Conservation (phyloP, 768 basidiomycete species). For the Tricholoma furcatifolium region DNA sequence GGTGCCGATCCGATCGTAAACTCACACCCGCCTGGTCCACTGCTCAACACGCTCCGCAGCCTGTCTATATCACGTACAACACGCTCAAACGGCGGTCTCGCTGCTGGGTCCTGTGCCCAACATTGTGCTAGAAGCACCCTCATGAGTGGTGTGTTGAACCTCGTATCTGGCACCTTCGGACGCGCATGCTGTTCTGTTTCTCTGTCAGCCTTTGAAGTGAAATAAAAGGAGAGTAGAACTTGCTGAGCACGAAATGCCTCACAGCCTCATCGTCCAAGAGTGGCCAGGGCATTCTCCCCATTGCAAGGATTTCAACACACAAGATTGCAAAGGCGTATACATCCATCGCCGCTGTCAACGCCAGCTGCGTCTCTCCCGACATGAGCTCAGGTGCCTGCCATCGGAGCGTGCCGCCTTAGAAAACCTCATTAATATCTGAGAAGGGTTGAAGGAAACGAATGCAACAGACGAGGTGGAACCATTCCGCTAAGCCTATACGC, state of each 20-base stretch:
- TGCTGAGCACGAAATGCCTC: slow-evolving; percentile 49
- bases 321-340: slow-evolving; percentile 70
- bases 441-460: not conserved
- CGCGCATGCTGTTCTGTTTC: slow-evolving; percentile 48
- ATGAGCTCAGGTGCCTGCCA: slow-evolving; percentile 76
- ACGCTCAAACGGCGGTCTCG: slow-evolving; percentile 52
- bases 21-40: slow-evolving; percentile 17
- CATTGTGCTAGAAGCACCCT: slow-evolving; percentile 48
- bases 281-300: slow-evolving; percentile 62
- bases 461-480: slow-evolving; percentile 43
- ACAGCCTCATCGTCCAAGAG: slow-evolving; percentile 50
- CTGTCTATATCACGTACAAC: slow-evolving; percentile 46
- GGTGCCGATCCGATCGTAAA: not conserved
- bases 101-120: slow-evolving; percentile 53
- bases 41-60: slow-evolving; percentile 34
- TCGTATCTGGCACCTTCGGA: slow-evolving; percentile 44
- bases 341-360: slow-evolving; percentile 54
- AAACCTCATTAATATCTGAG: not conserved
- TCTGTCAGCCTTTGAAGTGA: slow-evolving; percentile 10
- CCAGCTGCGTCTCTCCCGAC: slow-evolving; percentile 34
- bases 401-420: slow-evolving; percentile 57
- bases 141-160: slow-evolving; percentile 30
- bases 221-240: slow-evolving; percentile 13
- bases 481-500: slow-evolving; percentile 58
- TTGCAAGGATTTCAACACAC: slow-evolving; percentile 61